A percentile compares a stretch with the other conserved stretches of the same genome.
Conservation (phyloP, 169 alveolate genomes). For the Plasmodium vinckei region DNA sequence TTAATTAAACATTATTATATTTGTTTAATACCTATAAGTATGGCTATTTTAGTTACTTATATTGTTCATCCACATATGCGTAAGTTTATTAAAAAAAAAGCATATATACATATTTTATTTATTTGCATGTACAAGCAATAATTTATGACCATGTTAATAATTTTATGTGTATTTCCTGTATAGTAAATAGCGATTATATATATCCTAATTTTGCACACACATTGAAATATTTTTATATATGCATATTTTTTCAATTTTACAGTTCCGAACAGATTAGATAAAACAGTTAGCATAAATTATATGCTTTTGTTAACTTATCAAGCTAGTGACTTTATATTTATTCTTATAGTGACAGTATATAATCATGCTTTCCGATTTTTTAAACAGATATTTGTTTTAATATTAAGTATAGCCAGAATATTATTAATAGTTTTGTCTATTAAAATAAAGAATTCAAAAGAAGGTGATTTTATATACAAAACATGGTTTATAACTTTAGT, state of each 20-base stretch:
- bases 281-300: constrained; percentile 33
- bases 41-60: constrained; percentile 35
- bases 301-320: constrained; percentile 42
- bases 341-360: constrained; percentile 32
- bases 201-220: no score
- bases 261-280: constrained; percentile 51
- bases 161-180: no score
- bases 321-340: constrained; percentile 31
- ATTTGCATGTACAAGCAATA: not conserved
- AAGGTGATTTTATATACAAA: constrained; percentile 9
- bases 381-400: constrained; percentile 30
- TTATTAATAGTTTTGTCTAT: constrained; percentile 5
- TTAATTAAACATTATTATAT: constrained; percentile 38
- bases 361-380: constrained; percentile 9
- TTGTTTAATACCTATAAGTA: constrained; percentile 53
- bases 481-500: constrained; percentile 20
- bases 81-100: not conserved
- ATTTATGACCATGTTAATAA: no score
- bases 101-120: not conserved
- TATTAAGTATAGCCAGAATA: constrained; percentile 20
- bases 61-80: constrained; percentile 49
- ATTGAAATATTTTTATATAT: not conserved
- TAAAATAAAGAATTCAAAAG: constrained; percentile 18
- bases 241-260: not conserved
- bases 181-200: no score